phyloP scores from a whole-genome alignment of 257 asterid species.

The Fraxinus americana region DNA sequence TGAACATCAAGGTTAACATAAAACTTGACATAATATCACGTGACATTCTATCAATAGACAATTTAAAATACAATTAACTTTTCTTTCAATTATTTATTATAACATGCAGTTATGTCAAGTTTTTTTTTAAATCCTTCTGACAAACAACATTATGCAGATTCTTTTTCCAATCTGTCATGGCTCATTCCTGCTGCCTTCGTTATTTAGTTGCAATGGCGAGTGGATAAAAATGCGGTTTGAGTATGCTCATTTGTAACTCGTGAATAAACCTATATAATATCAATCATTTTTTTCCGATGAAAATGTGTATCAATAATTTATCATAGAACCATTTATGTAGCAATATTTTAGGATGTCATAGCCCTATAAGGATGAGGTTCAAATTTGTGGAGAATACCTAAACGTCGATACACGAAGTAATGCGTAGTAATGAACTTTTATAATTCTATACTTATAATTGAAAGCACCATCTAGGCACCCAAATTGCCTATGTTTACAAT shows the following conservation, averaged over 20 bases:
- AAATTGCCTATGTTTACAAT: constrained; percentile 6
- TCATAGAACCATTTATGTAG: neutral
- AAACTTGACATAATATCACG: too few species aligned
- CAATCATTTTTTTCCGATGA: neutral
- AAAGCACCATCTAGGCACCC: constrained; percentile 33
- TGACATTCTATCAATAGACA: too few species aligned
- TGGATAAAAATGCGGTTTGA: neutral
- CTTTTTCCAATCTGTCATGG: constrained; percentile 38
- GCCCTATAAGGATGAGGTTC: neutral
- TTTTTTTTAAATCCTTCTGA: too few species aligned
- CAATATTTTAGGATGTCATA: too few species aligned
- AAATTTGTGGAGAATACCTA: neutral
- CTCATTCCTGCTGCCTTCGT: constrained; percentile 30
- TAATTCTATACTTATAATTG: neutral
- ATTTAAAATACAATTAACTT: too few species aligned
- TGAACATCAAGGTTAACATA: too few species aligned
- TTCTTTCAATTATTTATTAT: too few species aligned
- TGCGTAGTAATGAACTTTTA: neutral
- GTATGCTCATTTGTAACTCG: neutral
- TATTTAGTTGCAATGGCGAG: constrained; percentile 30
- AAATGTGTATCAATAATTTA: neutral
- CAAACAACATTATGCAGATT: constrained; percentile 39
- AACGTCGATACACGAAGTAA: neutral
- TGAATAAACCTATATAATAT: neutral
- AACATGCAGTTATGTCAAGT: too few species aligned